Base-by-base conservation (phyloP, 768 basidiomycete species). In the Hericium coralloides region DNA sequence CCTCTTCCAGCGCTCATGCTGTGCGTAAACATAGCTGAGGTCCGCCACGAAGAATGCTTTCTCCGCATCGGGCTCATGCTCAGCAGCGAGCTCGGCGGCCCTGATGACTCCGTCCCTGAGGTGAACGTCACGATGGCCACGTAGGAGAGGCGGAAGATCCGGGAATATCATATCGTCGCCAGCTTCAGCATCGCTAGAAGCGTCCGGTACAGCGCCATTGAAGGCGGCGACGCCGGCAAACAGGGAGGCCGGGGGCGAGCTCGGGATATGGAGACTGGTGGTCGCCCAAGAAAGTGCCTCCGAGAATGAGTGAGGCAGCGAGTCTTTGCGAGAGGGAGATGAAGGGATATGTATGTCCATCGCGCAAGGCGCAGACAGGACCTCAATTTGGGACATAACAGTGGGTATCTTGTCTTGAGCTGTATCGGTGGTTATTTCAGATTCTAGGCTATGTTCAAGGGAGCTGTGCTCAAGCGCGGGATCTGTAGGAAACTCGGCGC, bases 1-100 rank as follows among this genome's bases (percentile, higher is more conserved):
- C 17, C 74, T 68, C 57, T 76, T 75, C 95, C 95, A 99, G 53
- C 91, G 80, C 64, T 83, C 75, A 65, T 92, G 88, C 67, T 95
- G 93, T 54, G 74, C 74, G 69, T 89, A 97, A 4, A 98, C 88
- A 62, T 87, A 80, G 63, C 86, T 82, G 45, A 99, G 83, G 70
- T 99, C 97, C 12, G 89, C 93, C 12, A 97, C 95, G 65, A 98
- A 98, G 71, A 98, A 98, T 7, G 97, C 95, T 58, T 85, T 85
- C 73, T 98, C 97, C 12, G 93, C 87, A 65, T 92, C 85, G 18
- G 77, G 77, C 60, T 80, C 78, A 57, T 80, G 75, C 23, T 75
- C 76, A 37, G 77, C 76, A 18, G 77, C 72, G 36, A 77, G 74
- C 55, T 73, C 73, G 4, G 78, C 73, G 0, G 87, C 84, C 25